Conservation (phyloP, 179 eudicot species). For the Sideroxylon spinosum region DNA sequence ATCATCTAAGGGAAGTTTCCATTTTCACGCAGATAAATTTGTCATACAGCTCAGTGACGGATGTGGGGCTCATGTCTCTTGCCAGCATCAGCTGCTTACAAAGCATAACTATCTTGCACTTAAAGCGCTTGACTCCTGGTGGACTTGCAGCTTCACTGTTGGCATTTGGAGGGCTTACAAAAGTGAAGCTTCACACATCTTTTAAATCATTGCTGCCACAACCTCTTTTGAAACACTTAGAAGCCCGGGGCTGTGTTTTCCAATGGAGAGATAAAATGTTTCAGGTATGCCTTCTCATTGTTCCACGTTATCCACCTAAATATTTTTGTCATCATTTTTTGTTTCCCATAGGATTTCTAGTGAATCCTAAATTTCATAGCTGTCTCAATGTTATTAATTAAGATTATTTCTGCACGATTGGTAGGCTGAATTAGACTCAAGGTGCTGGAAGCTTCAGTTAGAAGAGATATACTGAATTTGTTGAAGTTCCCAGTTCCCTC, state of each 20-base stretch:
- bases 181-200: slow-evolving; percentile 75
- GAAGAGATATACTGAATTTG: slow-evolving; percentile 33
- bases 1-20: neutral
- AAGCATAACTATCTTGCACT: slow-evolving; percentile 68
- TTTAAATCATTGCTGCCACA: slow-evolving; percentile 58
- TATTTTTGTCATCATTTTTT: too few species aligned
- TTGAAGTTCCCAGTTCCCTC: neutral
- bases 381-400: neutral
- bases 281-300: slow-evolving; percentile 44
- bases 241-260: slow-evolving; percentile 80
- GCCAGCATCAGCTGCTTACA: slow-evolving; percentile 89
- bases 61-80: slow-evolving; percentile 73
- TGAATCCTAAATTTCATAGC: neutral
- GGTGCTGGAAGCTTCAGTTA: slow-evolving; percentile 62
- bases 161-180: slow-evolving; percentile 81
- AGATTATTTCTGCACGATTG: neutral
- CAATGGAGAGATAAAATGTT: slow-evolving; percentile 73
- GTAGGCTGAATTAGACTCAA: slow-evolving; percentile 62
- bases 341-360: neutral
- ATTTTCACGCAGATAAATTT: slow-evolving; percentile 56
- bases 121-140: slow-evolving; percentile 64
- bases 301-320: neutral
- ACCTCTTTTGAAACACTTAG: slow-evolving; percentile 61
- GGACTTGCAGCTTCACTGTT: slow-evolving; percentile 77
- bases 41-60: slow-evolving; percentile 77